Percentiles rank a stretch among this genome's conserved stretches.
phyloP scores from a whole-genome alignment of 176 grass and related monocot species.

The Raddia guianensis region DNA sequence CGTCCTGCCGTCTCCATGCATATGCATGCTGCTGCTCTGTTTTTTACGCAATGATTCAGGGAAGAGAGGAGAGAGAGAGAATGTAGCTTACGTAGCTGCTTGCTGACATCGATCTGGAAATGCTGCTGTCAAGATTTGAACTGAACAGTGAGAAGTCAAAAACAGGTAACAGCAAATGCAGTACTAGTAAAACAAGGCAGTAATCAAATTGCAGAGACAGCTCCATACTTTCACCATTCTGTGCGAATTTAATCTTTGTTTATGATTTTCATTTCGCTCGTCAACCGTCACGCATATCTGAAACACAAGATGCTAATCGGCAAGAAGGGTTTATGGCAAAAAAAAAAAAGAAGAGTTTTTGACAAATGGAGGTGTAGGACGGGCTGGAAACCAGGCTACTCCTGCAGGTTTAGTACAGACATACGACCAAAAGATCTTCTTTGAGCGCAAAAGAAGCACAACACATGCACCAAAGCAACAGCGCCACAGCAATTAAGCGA shows the following conservation, averaged over 20 bases:
- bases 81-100: not conserved
- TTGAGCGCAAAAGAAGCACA: not conserved
- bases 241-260: not conserved
- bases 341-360: not conserved
- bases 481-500: not conserved
- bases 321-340: not conserved
- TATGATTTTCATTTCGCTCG: not conserved
- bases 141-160: not conserved
- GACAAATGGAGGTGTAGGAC: not conserved
- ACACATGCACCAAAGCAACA: not conserved
- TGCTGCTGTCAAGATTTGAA: not conserved
- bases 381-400: not conserved
- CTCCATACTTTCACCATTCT: too few relatives aligned
- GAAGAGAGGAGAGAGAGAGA: not conserved
- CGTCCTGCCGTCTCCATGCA: slow-evolving; percentile 30
- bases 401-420: not conserved
- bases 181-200: not conserved
- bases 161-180: not conserved
- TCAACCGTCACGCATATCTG: not conserved
- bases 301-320: not conserved
- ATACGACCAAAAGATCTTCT: not conserved
- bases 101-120: not conserved
- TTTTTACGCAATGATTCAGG: slow-evolving; percentile 27
- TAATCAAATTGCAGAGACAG: not conserved
- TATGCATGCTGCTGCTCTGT: slow-evolving; percentile 15